Conservation (phyloP, 129 eudicot genomes). For the Glebionis coronaria region DNA sequence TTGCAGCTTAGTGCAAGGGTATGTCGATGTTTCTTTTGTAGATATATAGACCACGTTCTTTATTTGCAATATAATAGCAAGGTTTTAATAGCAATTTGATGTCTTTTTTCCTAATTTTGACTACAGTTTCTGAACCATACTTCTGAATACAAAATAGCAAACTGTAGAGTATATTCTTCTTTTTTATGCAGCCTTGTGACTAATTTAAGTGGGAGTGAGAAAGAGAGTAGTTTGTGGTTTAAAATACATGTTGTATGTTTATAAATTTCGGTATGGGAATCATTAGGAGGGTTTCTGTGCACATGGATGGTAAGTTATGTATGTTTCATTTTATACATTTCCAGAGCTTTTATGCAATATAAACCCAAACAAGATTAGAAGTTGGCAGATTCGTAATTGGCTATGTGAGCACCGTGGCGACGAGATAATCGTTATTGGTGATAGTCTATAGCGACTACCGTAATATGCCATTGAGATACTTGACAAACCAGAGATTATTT, state of each 20-base stretch:
- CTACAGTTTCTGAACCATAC: constrained; percentile 20
- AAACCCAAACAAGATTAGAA: too few relatives aligned
- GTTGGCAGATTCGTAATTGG: too few relatives aligned
- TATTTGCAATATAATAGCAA: constrained; percentile 26
- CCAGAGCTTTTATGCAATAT: too few relatives aligned
- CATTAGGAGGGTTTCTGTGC: neutral
- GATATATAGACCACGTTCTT: constrained; percentile 17
- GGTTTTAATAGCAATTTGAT: constrained; percentile 22
- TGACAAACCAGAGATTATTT: too few relatives aligned
- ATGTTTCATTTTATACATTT: too few relatives aligned
- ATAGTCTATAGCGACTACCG: too few relatives aligned
- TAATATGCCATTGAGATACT: too few relatives aligned
- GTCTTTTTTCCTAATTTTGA: constrained; percentile 11
- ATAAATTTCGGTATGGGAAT: neutral
- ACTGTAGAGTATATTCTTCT: neutral
- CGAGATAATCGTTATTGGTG: too few relatives aligned
- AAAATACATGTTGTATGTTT: neutral
- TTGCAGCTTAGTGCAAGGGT: constrained; percentile 27
- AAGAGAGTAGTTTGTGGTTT: neutral
- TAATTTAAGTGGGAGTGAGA: neutral
- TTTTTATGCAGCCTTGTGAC: neutral
- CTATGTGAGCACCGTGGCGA: too few relatives aligned
- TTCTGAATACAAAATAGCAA: constrained; percentile 13
- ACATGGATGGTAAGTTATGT: too few relatives aligned
- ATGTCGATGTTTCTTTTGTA: constrained; percentile 8